Base-by-base conservation (phyloP, 495 filamentous ascomycete species). In the Jackrogersella multiformis region DNA sequence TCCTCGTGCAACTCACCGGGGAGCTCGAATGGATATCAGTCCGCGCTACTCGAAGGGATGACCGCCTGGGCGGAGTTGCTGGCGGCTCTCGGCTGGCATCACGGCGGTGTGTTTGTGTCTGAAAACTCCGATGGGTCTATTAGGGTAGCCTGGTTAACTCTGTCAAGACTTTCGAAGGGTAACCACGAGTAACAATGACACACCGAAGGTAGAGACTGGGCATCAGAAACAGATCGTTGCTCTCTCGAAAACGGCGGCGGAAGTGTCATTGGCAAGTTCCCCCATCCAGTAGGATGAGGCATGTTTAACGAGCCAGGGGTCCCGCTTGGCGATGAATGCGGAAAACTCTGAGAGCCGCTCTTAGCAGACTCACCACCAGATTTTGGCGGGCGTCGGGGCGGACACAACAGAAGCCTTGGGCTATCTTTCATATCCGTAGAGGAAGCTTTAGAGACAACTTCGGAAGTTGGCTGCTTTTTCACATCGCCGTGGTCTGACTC, bases 151-250 rank as follows among this genome's bases (percentile, higher is more conserved):
- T 55, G 68, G 69, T 75, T 28, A 75, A 51, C 35, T 52, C 32
- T 20, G 23, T 23, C n/a, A 6, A 39, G n/a, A 7, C n/a, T 48
- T 39, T 42, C 10, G n/a, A 44, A 16, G 15, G 48, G 36, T 36
- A 20, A 30, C 3, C 10, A 15, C 18, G 34, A 61, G 36, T 36
- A 20, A 30, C 3, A 13, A 15, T 21, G 34, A 61, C 68, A 20
- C n/a, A 75, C 73, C 32, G 44, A 85, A 78, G 77, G 81, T 82
- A 57, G 81, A 81, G 72, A 79, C 75, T 61, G 84, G 73, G 44
- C 81, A 79, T 74, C 82, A 76, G 76, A 87, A 78, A 75, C 79
- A 75, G 18, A 82, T 81, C 51, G 82, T 82, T 46, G 79, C 2
- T 75, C 74, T 10, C 72, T 59, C 2, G 76, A 80, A 68, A 81